Conservation (phyloP, 495 filamentous ascomycete genomes). For the Lasiosphaeriaceae sp. region DNA sequence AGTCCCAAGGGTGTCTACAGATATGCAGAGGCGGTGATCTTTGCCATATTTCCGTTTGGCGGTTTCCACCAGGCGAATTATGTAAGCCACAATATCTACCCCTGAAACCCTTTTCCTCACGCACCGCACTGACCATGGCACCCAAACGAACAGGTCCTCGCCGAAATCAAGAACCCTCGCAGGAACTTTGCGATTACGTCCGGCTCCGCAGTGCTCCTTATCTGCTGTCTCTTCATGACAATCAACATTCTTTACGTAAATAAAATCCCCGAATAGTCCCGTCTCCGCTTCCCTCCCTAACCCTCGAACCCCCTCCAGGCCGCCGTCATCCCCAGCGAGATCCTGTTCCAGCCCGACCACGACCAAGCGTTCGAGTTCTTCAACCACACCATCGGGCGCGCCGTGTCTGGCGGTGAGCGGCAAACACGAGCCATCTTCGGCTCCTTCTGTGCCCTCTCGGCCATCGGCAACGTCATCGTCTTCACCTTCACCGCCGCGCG, state of each 20-base stretch:
- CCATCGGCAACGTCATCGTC: constrained; percentile 55
- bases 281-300: constrained; percentile 19
- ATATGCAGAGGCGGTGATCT: constrained; percentile 39
- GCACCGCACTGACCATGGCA: background rate
- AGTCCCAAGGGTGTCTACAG: constrained; percentile 12
- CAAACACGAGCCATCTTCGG: constrained; percentile 24
- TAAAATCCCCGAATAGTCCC: no score
- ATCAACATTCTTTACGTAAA: background rate
- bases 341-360: constrained; percentile 7
- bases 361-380: constrained; percentile 18
- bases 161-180: constrained; percentile 16
- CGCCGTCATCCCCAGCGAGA: constrained; percentile 16
- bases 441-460: constrained; percentile 45
- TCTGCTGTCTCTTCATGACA: background rate
- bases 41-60: constrained; percentile 18
- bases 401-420: background rate
- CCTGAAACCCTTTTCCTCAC: background rate
- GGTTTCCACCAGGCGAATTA: constrained; percentile 24
- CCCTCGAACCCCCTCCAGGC: constrained; percentile 18
- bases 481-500: constrained; percentile 52
- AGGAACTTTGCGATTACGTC: constrained; percentile 16
- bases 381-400: constrained; percentile 11
- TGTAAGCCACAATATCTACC: constrained; percentile 3
- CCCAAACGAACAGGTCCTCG: constrained; percentile 10
- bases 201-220: constrained; percentile 37